phyloP scores from a whole-genome alignment of 179 eudicot genomes.

The Gypsophila paniculata region DNA sequence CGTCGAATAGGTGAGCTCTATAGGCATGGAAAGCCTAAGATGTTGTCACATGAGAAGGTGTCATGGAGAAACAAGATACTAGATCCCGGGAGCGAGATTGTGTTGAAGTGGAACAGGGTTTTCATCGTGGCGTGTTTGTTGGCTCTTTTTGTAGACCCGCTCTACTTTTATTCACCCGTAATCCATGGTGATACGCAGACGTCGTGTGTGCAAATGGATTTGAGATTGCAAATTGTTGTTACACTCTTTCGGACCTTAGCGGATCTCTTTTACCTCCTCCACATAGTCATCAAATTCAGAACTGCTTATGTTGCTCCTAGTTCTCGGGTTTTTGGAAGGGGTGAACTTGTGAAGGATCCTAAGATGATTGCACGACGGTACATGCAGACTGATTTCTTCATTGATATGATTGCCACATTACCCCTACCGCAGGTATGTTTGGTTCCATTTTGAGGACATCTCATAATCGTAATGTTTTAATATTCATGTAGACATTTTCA shows the following conservation, averaged over 20 bases:
- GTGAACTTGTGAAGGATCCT: conserved; percentile 97
- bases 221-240: conserved; percentile 62
- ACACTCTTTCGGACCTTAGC: conserved; percentile 77
- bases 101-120: conserved; percentile 77
- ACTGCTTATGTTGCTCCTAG: conserved; percentile 97
- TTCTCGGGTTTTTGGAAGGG: conserved; percentile 91
- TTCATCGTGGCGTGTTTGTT: conserved; percentile 76
- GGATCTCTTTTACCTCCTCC: conserved; percentile 75
- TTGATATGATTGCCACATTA: conserved; percentile 86
- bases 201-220: conserved; percentile 65
- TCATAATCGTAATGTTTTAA: neutral
- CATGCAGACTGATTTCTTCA: conserved; percentile 60
- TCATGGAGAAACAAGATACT: conserved; percentile 64
- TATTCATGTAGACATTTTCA: neutral
- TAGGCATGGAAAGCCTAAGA: conserved; percentile 54
- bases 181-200: conserved; percentile 46
- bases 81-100: conserved; percentile 90
- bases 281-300: conserved; percentile 76
- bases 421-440: conserved; percentile 88
- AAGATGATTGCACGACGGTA: conserved; percentile 77
- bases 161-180: conserved; percentile 76
- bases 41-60: conserved; percentile 49
- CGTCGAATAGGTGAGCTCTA: conserved; percentile 40
- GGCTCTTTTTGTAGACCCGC: conserved; percentile 84
- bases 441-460: conserved; percentile 5